phyloP scores from a whole-genome alignment of 179 eudicot genomes.

The Silene vulgaris region DNA sequence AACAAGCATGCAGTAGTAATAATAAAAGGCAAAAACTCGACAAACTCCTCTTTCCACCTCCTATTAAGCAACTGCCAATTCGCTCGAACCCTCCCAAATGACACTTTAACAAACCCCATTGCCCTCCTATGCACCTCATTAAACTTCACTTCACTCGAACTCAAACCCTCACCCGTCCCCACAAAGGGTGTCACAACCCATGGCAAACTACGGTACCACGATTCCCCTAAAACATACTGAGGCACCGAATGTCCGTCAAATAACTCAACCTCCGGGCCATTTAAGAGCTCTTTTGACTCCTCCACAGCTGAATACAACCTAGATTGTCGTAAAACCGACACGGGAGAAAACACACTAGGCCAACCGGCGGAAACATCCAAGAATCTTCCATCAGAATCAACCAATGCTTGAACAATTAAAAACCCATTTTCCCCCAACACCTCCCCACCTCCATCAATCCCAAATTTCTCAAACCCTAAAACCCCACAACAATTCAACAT shows the following conservation, averaged over 20 bases:
- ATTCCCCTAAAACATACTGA: conserved; percentile 72
- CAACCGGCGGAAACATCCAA: conserved; percentile 90
- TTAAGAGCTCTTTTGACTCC: conserved; percentile 52
- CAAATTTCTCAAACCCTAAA: conserved; percentile 56
- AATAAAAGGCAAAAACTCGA: conserved; percentile 75
- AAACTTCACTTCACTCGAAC: conserved; percentile 38
- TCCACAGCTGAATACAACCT: conserved; percentile 48
- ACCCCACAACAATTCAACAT: conserved; percentile 77
- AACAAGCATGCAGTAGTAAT: conserved; percentile 64
- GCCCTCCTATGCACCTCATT: conserved; percentile 58
- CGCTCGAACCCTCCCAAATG: conserved; percentile 57
- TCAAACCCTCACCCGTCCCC: conserved; percentile 25
- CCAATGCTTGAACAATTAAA: conserved; percentile 75
- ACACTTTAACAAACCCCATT: conserved; percentile 45
- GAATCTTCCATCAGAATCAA: conserved; percentile 76
- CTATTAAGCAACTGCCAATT: conserved; percentile 58
- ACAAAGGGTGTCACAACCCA: conserved; percentile 75
- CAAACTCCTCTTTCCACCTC: conserved; percentile 64
- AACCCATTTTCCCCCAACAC: conserved; percentile 52
- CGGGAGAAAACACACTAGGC: conserved; percentile 60
- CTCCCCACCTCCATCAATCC: conserved; percentile 45
- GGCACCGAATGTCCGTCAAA: conserved; percentile 53
- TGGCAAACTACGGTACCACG: conserved; percentile 67
- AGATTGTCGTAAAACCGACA: conserved; percentile 41
- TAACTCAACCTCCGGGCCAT: conserved; percentile 46